A percentile compares a stretch with the other conserved stretches of the same genome.
phyloP scores from a whole-genome alignment of 2,329 filamentous ascomycete species.

The Arachnopeziza araneosa region DNA sequence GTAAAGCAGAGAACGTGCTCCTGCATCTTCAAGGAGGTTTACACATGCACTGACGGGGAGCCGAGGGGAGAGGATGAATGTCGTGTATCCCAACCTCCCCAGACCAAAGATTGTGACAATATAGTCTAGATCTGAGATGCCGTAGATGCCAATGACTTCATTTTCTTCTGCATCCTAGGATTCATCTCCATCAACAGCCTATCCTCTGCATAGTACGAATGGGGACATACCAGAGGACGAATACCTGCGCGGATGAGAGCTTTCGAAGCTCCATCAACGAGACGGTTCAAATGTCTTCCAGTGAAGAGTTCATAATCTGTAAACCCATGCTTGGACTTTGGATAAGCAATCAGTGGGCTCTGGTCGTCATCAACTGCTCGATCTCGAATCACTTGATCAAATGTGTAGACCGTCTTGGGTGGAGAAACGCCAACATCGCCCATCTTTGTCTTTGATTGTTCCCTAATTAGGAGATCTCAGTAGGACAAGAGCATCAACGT shows the following conservation, averaged over 20 bases:
- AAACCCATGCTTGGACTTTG: slow-evolving; percentile 12
- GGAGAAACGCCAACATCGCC: background rate
- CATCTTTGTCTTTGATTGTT: background rate
- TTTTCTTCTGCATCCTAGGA: slow-evolving; percentile 5
- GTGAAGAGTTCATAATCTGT: slow-evolving; percentile 19
- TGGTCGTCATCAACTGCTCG: slow-evolving; percentile 15
- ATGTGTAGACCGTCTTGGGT: slow-evolving; percentile 1
- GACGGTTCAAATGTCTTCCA: slow-evolving; percentile 16
- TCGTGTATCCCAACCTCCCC: slow-evolving; percentile 46
- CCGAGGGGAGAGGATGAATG: slow-evolving; percentile 48
- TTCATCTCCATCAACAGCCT: background rate
- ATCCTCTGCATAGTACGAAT: background rate
- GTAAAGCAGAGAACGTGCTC: slow-evolving; percentile 13
- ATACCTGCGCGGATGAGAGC: slow-evolving; percentile 3
- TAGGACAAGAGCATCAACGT: too few species aligned
- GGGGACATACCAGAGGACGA: slow-evolving; percentile 6
- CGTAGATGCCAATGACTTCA: slow-evolving; percentile 22
- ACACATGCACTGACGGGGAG: slow-evolving; percentile 45
- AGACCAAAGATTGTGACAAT: slow-evolving; percentile 47
- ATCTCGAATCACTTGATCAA: slow-evolving; percentile 17
- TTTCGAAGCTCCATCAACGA: slow-evolving; percentile 20
- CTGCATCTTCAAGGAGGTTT: slow-evolving; percentile 32
- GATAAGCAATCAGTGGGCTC: slow-evolving; percentile 18
- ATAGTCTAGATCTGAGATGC: slow-evolving; percentile 37
- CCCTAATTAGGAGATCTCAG: too few species aligned